phyloP scores from a whole-genome alignment of 306 rosid species.

The Prunus persica region DNA sequence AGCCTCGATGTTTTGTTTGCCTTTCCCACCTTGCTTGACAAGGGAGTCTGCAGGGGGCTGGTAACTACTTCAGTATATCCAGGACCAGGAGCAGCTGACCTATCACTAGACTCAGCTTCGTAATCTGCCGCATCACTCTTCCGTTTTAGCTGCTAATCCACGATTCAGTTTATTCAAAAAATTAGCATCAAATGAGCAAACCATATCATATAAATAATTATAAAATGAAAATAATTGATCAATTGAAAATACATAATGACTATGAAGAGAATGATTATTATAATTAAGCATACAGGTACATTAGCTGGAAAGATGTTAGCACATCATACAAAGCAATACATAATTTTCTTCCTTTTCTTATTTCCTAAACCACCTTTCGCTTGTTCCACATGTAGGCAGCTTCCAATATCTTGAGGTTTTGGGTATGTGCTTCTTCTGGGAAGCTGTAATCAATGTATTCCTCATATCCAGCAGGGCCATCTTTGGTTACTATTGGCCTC shows the following conservation, averaged over 20 bases:
- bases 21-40: constrained; percentile 61
- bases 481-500: constrained; percentile 51
- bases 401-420: constrained; percentile 72
- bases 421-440: constrained; percentile 72
- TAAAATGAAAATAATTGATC: not conserved
- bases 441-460: constrained; percentile 65
- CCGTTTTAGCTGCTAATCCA: constrained; percentile 67
- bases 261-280: not conserved
- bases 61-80: constrained; percentile 42
- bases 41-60: constrained; percentile 64
- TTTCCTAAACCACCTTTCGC: constrained; percentile 24
- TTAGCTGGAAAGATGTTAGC: not conserved
- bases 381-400: constrained; percentile 87
- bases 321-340: not conserved
- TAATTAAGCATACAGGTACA: not conserved
- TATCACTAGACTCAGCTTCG: constrained; percentile 68
- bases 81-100: constrained; percentile 41
- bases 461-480: constrained; percentile 71
- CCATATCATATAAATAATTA: not conserved
- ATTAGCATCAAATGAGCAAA: constrained; percentile 19
- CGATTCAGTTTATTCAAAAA: constrained; percentile 19
- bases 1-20: constrained; percentile 70
- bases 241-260: not conserved
- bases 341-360: not conserved
- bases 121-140: constrained; percentile 54